Evolutionary conservation across 2,329 filamentous ascomycete genomes (phyloP).

Genomic region (Akanthomyces lecanii): DNA sequence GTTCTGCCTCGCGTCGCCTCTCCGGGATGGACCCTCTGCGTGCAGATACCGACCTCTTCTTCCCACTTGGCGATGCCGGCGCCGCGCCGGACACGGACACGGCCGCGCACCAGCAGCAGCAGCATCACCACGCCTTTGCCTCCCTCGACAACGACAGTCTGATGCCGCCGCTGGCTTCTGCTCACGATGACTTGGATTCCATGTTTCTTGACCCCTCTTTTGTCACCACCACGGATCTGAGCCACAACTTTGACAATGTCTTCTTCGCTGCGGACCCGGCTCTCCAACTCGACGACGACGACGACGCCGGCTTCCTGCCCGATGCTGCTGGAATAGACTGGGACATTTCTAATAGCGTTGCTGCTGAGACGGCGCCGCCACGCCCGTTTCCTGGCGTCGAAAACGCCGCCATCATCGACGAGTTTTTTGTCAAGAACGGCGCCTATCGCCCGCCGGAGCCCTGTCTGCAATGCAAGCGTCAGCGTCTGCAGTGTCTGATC

Average conservation of each 20-base stretch:
- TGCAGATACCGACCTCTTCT: conserved; percentile 1
- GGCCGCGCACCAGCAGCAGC: not conserved
- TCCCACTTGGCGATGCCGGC: conserved; percentile 13
- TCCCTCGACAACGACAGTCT: not conserved
- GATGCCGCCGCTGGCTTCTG: not conserved
- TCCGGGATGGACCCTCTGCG: conserved; percentile 10
- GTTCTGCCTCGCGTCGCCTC: not conserved
- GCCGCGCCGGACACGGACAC: conserved; percentile 5
- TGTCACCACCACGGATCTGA: not conserved
- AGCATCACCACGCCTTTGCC: not conserved
- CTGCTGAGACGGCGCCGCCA: not conserved
- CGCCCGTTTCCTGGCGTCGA: not conserved
- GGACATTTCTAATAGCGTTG: not conserved
- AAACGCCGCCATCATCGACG: conserved; percentile 29
- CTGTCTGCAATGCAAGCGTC: conserved; percentile 41
- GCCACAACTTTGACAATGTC: conserved; percentile 3
- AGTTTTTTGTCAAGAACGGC: conserved; percentile 38
- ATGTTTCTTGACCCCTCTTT: conserved; percentile 7
- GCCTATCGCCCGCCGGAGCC: conserved; percentile 39
- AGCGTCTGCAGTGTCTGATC: conserved; percentile 45
- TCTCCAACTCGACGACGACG: not conserved
- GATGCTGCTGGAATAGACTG: not conserved
- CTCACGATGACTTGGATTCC: not conserved
- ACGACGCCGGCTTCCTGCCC: not conserved
- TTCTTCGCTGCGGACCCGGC: conserved; percentile 7